A percentile compares a stretch with the other conserved stretches of the same genome.
These are phyloP conservation scores for Gaeumannomyces tritici DNA, from an alignment of 2,329 filamentous ascomycete genomes.

Conservation along the genomic window DNA sequence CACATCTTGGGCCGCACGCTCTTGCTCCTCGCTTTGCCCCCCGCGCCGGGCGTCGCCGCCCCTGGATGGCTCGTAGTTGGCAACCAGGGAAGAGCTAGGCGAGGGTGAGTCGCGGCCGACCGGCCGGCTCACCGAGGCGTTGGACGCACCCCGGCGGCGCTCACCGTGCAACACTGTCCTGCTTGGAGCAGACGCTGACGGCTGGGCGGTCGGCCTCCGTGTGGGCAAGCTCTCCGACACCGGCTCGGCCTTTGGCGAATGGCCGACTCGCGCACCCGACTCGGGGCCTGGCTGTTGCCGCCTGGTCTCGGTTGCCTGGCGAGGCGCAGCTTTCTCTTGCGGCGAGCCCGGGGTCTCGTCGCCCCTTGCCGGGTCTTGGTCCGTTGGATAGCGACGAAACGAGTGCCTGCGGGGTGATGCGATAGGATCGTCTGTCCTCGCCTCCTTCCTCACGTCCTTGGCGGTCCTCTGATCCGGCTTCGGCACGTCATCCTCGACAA, in stretches of 20 bases:
- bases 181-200: slow-evolving; percentile 38
- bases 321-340: slow-evolving; percentile 32
- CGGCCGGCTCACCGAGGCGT: slow-evolving; percentile 24
- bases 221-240: slow-evolving; percentile 40
- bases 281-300: slow-evolving; percentile 13
- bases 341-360: slow-evolving; percentile 27
- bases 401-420: slow-evolving; percentile 24
- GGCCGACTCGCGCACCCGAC: slow-evolving; percentile 22
- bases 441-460: slow-evolving; percentile 23
- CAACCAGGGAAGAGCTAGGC: slow-evolving; percentile 22
- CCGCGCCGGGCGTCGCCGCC: slow-evolving; percentile 9
- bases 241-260: slow-evolving; percentile 34
- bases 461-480: slow-evolving; percentile 20
- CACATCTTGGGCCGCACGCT: slow-evolving; percentile 73
- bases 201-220: slow-evolving; percentile 33
- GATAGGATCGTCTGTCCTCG: slow-evolving; percentile 20
- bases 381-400: slow-evolving; percentile 28
- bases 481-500: slow-evolving; percentile 67
- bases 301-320: slow-evolving; percentile 21
- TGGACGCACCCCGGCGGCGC: slow-evolving; percentile 28
- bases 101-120: slow-evolving; percentile 22
- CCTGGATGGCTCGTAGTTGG: slow-evolving; percentile 15
- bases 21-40: slow-evolving; percentile 39
- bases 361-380: slow-evolving; percentile 21
- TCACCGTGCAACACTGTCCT: slow-evolving; percentile 26